phyloP scores from a whole-genome alignment of 768 basidiomycete genomes.

The Serendipita indica region DNA sequence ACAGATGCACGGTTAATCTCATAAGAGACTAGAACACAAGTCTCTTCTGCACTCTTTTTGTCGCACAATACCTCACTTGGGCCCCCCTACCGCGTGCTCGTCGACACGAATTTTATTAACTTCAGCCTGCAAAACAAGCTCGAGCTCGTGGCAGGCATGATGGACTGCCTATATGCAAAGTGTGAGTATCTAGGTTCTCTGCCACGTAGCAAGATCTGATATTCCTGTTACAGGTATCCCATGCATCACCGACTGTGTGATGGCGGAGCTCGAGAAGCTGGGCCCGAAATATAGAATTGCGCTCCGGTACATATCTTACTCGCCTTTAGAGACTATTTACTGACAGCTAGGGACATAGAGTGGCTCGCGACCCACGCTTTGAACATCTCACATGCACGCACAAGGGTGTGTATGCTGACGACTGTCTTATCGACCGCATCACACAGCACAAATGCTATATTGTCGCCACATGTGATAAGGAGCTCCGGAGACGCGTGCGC shows the following conservation, averaged over 20 bases:
- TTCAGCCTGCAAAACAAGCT: constrained; percentile 96
- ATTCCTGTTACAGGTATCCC: constrained; percentile 61
- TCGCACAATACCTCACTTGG: constrained; percentile 91
- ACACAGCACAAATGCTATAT: constrained; percentile 92
- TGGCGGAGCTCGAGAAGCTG: constrained; percentile 95
- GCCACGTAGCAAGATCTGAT: constrained; percentile 7
- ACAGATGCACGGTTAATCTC: neutral
- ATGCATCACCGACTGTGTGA: constrained; percentile 97
- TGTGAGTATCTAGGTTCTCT: constrained; percentile 35
- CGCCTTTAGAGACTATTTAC: neutral
- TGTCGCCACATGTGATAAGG: constrained; percentile 95
- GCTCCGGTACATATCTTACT: constrained; percentile 47
- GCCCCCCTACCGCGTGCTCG: constrained; percentile 90
- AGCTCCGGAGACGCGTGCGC: constrained; percentile 79
- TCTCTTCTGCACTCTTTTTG: constrained; percentile 85
- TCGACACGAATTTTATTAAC: constrained; percentile 99
- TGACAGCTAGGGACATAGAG: constrained; percentile 32
- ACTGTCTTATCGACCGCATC: constrained; percentile 93
- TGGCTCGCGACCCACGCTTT: constrained; percentile 93
- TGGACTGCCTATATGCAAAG: constrained; percentile 98
- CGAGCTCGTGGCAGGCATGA: constrained; percentile 94
- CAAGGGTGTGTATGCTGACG: constrained; percentile 95
- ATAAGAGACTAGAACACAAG: constrained; percentile 43
- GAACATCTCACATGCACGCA: constrained; percentile 89
- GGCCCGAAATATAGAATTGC: constrained; percentile 93